A percentile compares a stretch with the other conserved stretches of the same genome.
phyloP scores from a whole-genome alignment of 495 filamentous ascomycete species.

The Halenospora varia region DNA sequence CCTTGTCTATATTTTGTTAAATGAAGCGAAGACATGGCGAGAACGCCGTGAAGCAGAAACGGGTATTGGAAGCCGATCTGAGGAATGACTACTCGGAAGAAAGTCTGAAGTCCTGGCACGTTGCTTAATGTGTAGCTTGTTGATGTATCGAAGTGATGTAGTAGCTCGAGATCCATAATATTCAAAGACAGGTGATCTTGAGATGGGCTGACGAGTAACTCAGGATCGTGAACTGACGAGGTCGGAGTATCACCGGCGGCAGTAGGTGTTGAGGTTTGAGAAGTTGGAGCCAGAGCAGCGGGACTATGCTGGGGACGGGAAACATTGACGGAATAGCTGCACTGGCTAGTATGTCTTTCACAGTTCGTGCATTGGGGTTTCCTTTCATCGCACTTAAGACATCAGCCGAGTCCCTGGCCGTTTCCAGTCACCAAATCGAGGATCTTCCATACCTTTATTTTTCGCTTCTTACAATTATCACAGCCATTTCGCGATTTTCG shows the following conservation, averaged over 20 bases:
- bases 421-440: neutral
- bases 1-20: neutral
- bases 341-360: constrained; percentile 35
- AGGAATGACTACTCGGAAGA: constrained; percentile 40
- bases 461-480: constrained; percentile 34
- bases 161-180: constrained; percentile 35
- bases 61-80: constrained; percentile 41
- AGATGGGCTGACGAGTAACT: neutral
- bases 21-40: constrained; percentile 28
- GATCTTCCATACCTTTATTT: constrained; percentile 34
- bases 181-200: constrained; percentile 18
- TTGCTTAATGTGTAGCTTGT: constrained; percentile 35
- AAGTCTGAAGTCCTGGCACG: constrained; percentile 28
- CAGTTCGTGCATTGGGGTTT: constrained; percentile 41
- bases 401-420: neutral
- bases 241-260: neutral
- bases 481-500: constrained; percentile 40
- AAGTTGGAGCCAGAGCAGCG: neutral
- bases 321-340: constrained; percentile 26
- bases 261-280: neutral
- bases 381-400: constrained; percentile 38
- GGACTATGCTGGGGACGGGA: neutral
- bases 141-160: constrained; percentile 38
- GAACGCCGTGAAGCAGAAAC: constrained; percentile 47
- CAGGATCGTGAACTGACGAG: neutral